phyloP scores from a whole-genome alignment of 2,329 filamentous ascomycete species.

The Fonsecaea pedrosoi region DNA sequence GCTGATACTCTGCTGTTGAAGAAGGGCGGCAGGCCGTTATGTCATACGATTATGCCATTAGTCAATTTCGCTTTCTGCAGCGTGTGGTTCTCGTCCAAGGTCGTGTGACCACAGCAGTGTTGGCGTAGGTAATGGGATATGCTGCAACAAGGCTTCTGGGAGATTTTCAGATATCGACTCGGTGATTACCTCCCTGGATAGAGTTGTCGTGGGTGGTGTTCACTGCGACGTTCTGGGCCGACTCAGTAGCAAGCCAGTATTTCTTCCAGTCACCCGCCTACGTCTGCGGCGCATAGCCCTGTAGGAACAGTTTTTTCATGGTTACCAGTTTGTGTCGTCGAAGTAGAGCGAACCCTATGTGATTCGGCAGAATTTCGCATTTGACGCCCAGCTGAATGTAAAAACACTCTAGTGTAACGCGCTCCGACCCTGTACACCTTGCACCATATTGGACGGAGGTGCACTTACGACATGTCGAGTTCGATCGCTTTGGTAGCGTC shows the following conservation, averaged over 20 bases:
- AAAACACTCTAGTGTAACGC: slow-evolving; percentile 1
- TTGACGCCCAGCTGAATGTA: background rate
- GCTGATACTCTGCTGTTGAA: slow-evolving; percentile 67
- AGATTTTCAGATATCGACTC: slow-evolving; percentile 84
- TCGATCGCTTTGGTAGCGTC: slow-evolving; percentile 93
- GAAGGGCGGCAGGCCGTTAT: slow-evolving; percentile 93
- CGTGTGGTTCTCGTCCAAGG: slow-evolving; percentile 87
- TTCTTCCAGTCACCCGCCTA: no score
- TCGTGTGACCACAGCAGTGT: slow-evolving; percentile 78
- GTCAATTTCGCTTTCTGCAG: slow-evolving; percentile 88
- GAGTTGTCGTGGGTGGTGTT: slow-evolving; percentile 68
- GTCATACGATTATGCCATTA: slow-evolving; percentile 95
- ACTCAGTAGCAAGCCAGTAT: slow-evolving; percentile 60
- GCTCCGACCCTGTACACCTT: background rate
- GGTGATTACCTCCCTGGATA: slow-evolving; percentile 75
- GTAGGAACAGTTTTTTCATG: no score
- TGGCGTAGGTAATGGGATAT: slow-evolving; percentile 79
- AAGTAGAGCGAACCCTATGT: no score
- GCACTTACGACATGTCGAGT: slow-evolving; percentile 63
- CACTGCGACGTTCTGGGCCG: slow-evolving; percentile 66
- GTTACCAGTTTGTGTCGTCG: no score
- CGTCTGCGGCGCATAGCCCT: no score
- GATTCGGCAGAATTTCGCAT: no score
- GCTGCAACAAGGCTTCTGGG: slow-evolving; percentile 83
- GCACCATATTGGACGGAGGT: background rate